Evolutionary conservation across 164 flowering plant genomes (phyloP).

Genomic region (Akebia trifoliata): DNA sequence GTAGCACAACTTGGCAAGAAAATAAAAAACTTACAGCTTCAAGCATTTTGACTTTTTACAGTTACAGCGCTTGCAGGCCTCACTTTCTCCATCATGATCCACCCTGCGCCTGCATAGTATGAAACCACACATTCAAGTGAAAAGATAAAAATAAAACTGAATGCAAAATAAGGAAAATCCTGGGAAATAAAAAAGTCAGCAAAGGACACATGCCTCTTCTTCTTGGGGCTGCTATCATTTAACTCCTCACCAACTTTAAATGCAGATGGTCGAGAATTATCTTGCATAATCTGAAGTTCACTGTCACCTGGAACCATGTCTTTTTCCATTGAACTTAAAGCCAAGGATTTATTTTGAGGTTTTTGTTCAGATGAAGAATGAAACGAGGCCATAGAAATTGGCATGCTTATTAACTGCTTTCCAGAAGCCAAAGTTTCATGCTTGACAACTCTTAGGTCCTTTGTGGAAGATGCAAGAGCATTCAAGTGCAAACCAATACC

Average conservation of each 20-base stretch:
- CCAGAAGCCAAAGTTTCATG: conserved; percentile 39
- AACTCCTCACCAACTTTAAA: conserved; percentile 42
- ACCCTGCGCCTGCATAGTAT: conserved; percentile 50
- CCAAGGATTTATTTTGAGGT: conserved; percentile 24
- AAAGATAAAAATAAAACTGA: neutral
- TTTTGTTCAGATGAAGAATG: conserved; percentile 32
- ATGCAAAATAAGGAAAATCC: conserved; percentile 2
- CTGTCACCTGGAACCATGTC: conserved; percentile 32
- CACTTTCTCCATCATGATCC: conserved; percentile 56
- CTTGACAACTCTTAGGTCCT: conserved; percentile 38
- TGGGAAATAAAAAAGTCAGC: neutral
- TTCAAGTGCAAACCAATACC: conserved; percentile 95
- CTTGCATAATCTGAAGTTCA: conserved; percentile 32
- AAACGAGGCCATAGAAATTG: conserved; percentile 32
- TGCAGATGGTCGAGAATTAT: conserved; percentile 39
- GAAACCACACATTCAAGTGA: conserved; percentile 3
- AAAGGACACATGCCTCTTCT: conserved; percentile 54
- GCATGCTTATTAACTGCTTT: conserved; percentile 31
- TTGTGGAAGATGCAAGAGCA: conserved; percentile 59
- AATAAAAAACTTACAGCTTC: conserved; percentile 74
- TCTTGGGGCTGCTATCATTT: conserved; percentile 70
- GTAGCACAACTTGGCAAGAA: neutral
- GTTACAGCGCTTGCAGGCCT: conserved; percentile 86
- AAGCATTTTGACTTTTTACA: conserved; percentile 95
- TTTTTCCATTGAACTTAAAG: conserved; percentile 28